Evolutionary conservation across 208 protist species (phyloP).

Genomic region (Trypanosoma grayi): DNA sequence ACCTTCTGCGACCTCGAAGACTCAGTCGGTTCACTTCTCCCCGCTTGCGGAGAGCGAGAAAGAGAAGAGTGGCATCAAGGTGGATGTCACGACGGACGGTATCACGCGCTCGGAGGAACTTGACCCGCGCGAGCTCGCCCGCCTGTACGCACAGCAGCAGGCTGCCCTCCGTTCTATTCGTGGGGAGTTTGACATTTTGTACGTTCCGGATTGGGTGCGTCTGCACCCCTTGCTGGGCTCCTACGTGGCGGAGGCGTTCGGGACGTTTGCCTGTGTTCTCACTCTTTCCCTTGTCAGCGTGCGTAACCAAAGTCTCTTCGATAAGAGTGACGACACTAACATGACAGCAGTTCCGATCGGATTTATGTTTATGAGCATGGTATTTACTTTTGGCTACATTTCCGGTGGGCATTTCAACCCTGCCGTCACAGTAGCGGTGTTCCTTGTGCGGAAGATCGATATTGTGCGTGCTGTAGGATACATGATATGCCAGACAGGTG

Average conservation of each 20-base stretch:
- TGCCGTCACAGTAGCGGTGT: constrained; percentile 72
- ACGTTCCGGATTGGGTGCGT: constrained; percentile 79
- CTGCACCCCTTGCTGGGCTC: constrained; percentile 78
- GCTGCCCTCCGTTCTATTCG: constrained; percentile 58
- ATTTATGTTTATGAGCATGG: constrained; percentile 82
- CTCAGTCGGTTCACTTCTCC: not conserved
- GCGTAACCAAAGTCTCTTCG: constrained; percentile 67
- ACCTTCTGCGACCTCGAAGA: not conserved
- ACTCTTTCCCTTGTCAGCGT: constrained; percentile 67
- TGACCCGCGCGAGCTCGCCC: constrained; percentile 55
- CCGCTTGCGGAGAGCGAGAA: not conserved
- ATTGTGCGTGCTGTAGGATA: constrained; percentile 51
- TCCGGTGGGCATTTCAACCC: constrained; percentile 84
- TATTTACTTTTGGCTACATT: constrained; percentile 85
- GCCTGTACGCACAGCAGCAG: constrained; percentile 64
- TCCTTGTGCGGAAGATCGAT: constrained; percentile 59
- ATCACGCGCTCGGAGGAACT: constrained; percentile 47
- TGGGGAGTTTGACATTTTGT: constrained; percentile 61
- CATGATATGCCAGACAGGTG: constrained; percentile 66
- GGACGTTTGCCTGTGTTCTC: constrained; percentile 80
- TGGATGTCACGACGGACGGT: constrained; percentile 47
- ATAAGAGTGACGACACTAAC: constrained; percentile 45
- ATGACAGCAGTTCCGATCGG: constrained; percentile 77
- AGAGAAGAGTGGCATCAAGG: constrained; percentile 5
- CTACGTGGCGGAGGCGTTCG: constrained; percentile 75